Evolutionary conservation across 2,329 filamentous ascomycete genomes (phyloP), one percentile per base, ranked within the genome.

Genomic region (Byssochlamys sp.): DNA sequence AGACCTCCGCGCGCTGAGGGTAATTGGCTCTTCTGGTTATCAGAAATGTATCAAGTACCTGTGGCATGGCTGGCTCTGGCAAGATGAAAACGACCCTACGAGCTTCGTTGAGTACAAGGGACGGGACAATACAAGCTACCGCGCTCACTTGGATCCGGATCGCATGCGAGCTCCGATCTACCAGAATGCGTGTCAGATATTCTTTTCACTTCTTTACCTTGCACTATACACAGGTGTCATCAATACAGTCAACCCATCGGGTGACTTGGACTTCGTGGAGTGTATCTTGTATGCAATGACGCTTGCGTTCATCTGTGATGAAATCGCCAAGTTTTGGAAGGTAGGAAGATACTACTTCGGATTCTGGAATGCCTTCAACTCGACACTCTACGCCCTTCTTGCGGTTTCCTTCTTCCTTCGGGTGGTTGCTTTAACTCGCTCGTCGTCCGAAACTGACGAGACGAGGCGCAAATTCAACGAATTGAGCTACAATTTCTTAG

Each of bases 281-380:
- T 83, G 87, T 0, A 75, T 94, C 14, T 80, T 99, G 10, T 99
- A 99, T 68, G 70, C 92, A 61, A 96, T 99, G 77, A 97, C 94
- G 0, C 72, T 92, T 3, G 91, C 90, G 25, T 99, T 95, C 72
- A 82, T 96, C 31, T 91, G 86, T 66, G 92, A 99, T 69, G 94
- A 97, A 69, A 63, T 86, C 0, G 78, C 85, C 69, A 99, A 99
- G 73, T 83, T 96, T 65, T 96, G 90, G 84, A 99, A 99, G 71
- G 89, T 96, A 12, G 94, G 94, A 9, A 84, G 88, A 60, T 88
- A 88, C 66, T 97, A 97, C 67, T 80, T 99, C 57, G 87, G 90
- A 24, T 99, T 99, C 72, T 97, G 94, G 94, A 96, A 96, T 67
- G 89, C 89, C 26, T 96, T 99, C 78, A 99, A 99, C 73, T 82